Conservation (phyloP, 179 eudicot genomes). For the Carnegiea gigantea region DNA sequence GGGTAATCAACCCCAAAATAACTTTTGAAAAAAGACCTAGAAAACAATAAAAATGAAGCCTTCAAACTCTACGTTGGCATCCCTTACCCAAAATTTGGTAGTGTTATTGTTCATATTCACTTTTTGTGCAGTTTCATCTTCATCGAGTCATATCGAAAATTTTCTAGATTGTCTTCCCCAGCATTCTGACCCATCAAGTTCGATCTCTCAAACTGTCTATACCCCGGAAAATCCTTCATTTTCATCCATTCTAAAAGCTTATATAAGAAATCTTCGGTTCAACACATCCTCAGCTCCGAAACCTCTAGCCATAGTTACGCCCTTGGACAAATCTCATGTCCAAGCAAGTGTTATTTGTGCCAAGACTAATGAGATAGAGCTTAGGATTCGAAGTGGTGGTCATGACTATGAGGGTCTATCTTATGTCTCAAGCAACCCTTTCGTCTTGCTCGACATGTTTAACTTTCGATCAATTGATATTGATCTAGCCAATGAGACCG, state of each 20-base stretch:
- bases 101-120: background rate
- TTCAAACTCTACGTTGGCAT: background rate
- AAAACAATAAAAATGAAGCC: slow-evolving; percentile 1
- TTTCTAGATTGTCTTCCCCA: slow-evolving; percentile 25
- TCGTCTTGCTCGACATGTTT: slow-evolving; percentile 24
- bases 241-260: slow-evolving; percentile 19
- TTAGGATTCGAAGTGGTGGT: too few relatives aligned
- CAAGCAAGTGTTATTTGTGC: slow-evolving; percentile 17
- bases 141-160: background rate
- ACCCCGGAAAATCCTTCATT: slow-evolving; percentile 24
- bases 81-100: slow-evolving; percentile 15
- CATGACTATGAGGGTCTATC: too few relatives aligned
- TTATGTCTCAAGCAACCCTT: too few relatives aligned
- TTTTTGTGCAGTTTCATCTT: background rate
- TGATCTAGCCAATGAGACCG: slow-evolving; percentile 24
- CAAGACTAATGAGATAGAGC: too few relatives aligned
- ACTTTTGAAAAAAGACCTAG: background rate
- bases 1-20: background rate
- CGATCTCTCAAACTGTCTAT: slow-evolving; percentile 18
- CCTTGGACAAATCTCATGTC: slow-evolving; percentile 27
- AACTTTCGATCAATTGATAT: slow-evolving; percentile 33
- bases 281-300: slow-evolving; percentile 26
- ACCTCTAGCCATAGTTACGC: slow-evolving; percentile 29
- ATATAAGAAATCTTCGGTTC: slow-evolving; percentile 34
- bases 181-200: slow-evolving; percentile 5